Percentiles rank a stretch among this genome's conserved stretches.
Evolutionary conservation across 1,284 basidiomycete species (phyloP).

Genomic region (Trametes versicolor): DNA sequence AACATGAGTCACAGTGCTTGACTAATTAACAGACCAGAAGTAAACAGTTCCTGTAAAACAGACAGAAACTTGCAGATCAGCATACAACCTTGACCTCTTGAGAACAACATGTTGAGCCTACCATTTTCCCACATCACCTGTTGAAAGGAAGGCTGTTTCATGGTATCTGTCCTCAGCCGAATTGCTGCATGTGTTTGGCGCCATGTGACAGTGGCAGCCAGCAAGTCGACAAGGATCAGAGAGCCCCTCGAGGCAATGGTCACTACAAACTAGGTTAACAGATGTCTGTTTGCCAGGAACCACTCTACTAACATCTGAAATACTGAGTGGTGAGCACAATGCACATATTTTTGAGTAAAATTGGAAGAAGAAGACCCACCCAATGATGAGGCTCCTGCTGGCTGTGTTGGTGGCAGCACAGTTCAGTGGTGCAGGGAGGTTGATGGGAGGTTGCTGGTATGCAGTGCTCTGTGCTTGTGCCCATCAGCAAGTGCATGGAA

Average conservation of each 20-base stretch:
- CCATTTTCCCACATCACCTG: constrained; percentile 1
- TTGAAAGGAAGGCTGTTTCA: neutral
- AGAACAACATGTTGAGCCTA: neutral
- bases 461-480: neutral
- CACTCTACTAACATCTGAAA: neutral
- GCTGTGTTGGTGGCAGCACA: neutral
- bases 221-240: neutral
- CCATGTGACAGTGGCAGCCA: neutral
- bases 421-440: neutral
- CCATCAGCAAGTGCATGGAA: neutral
- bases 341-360: neutral
- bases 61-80: neutral
- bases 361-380: neutral
- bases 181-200: neutral
- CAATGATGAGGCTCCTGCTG: neutral
- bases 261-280: neutral
- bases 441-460: neutral
- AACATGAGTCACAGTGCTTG: neutral
- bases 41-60: neutral
- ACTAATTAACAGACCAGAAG: neutral
- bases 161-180: neutral
- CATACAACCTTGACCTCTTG: neutral
- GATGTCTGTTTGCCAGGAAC: neutral
- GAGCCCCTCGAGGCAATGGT: neutral
- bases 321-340: neutral